A percentile compares a stretch with the other conserved stretches of the same genome.
phyloP scores from a whole-genome alignment of 2,329 filamentous ascomycete genomes.

The Pezicula neosporulosa region DNA sequence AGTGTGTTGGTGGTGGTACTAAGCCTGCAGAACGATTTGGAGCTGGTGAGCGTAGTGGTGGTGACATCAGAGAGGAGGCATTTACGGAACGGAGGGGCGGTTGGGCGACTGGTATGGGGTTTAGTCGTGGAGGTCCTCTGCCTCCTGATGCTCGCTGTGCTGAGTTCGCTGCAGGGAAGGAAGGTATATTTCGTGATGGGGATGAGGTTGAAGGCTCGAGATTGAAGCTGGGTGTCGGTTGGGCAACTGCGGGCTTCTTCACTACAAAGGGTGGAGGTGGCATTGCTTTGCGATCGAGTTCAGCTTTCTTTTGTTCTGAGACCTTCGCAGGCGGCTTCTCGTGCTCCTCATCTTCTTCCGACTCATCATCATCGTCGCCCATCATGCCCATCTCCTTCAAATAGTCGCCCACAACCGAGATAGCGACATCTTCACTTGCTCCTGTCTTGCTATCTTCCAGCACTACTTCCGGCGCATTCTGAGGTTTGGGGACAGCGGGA shows the following conservation, averaged over 20 bases:
- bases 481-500: slow-evolving; percentile 1
- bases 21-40: slow-evolving; percentile 42
- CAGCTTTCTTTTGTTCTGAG: slow-evolving; percentile 4
- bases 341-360: background rate
- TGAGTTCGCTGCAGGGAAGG: slow-evolving; percentile 50
- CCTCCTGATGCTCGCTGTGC: slow-evolving; percentile 42
- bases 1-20: slow-evolving; percentile 53
- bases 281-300: slow-evolving; percentile 32
- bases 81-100: slow-evolving; percentile 11
- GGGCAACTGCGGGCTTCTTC: slow-evolving; percentile 16
- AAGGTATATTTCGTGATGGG: slow-evolving; percentile 18
- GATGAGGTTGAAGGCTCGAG: slow-evolving; percentile 22
- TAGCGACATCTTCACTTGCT: background rate
- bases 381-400: background rate
- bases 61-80: slow-evolving; percentile 14
- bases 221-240: slow-evolving; percentile 15
- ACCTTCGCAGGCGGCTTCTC: background rate
- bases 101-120: slow-evolving; percentile 12
- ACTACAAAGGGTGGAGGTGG: slow-evolving; percentile 30
- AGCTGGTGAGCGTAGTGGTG: slow-evolving; percentile 31
- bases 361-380: background rate
- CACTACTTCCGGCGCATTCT: slow-evolving; percentile 6
- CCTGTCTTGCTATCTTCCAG: background rate
- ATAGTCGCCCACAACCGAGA: background rate
- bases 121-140: slow-evolving; percentile 11